Base-by-base conservation (phyloP, 495 filamentous ascomycete species). In the Bacidia gigantensis region DNA sequence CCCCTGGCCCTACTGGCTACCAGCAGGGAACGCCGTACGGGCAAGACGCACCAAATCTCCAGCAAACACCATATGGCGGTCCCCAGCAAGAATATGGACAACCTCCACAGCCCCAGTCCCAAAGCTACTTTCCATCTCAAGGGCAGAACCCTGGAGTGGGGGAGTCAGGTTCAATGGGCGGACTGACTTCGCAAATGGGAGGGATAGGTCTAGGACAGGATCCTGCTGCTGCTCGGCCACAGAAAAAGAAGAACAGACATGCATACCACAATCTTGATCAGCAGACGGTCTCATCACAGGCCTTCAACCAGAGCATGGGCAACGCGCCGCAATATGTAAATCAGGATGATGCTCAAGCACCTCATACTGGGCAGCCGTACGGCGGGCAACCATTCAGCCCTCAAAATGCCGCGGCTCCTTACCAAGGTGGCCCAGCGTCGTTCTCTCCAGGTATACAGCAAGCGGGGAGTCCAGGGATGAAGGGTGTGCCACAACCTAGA, bases 231-330 rank as follows among this genome's bases (percentile, higher is more conserved):
- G 64, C 64, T 45, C 75, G 74, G 29, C 61, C 76, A 55, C 82
- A 80, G 60, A 89, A 84, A 71, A 98, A 97, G 78, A 95, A 94
- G 74, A 82, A 95, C 58, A 73, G 89, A 29, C 89, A 95, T 69
- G 92, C 87, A 49, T 86, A 93, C 67, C 92, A 99, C 65, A 78
- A 81, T 24, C 77, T 99, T 39, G 92, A 89, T 55, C 76, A 79
- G 42, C 77, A 82, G 2, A 72, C 71, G 26, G 74, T 71, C 56
- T 71, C 75, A 54, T 77, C 86, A 46, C 78, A 81, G 64, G 68
- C 73, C 42, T 86, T 79, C 71, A 83, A 78, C n/a, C 76, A 77
- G 26, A 72, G 75, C 41, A 64, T 59, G 20, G 72, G 71, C 39
- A 78, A 77, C 11, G 67, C 78, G 2, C 77, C 79, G n/a, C 74